Percentiles rank a stretch among this genome's conserved stretches.
phyloP scores from a whole-genome alignment of 352 stramenopile species.

The Pythium dissotocum region DNA sequence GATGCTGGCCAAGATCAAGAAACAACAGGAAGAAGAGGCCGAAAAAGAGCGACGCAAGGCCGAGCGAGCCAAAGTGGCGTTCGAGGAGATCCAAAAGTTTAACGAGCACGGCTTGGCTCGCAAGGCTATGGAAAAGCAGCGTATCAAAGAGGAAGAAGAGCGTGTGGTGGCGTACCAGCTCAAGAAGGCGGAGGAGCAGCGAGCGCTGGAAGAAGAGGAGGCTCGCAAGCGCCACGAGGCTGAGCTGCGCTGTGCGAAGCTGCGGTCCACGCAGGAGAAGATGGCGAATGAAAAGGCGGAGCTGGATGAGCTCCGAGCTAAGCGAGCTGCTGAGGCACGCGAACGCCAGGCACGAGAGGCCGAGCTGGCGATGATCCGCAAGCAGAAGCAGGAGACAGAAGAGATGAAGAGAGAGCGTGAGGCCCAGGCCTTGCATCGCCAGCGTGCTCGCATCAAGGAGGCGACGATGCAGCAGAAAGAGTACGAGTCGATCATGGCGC shows the following conservation, averaged over 20 bases:
- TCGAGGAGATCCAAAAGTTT: constrained; percentile 75
- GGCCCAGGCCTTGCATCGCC: constrained; percentile 66
- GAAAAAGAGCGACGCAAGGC: constrained; percentile 72
- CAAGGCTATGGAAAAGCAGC: constrained; percentile 63
- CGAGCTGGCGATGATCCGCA: constrained; percentile 78
- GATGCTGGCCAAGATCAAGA: constrained; percentile 87
- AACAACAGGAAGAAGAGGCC: constrained; percentile 65
- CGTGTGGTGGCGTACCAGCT: constrained; percentile 65
- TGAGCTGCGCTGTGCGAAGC: constrained; percentile 71
- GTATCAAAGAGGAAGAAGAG: constrained; percentile 82
- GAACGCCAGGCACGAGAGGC: constrained; percentile 87
- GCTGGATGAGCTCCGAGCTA: constrained; percentile 91
- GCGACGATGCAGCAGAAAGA: constrained; percentile 84
- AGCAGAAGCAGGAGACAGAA: constrained; percentile 87
- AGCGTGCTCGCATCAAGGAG: constrained; percentile 72
- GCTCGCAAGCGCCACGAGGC: constrained; percentile 62
- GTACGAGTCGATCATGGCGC: constrained; percentile 87
- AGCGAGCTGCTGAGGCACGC: constrained; percentile 85
- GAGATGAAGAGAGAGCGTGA: constrained; percentile 68
- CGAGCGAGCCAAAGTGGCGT: constrained; percentile 50
- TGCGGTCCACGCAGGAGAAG: constrained; percentile 85
- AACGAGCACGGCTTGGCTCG: constrained; percentile 55
- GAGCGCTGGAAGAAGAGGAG: constrained; percentile 67
- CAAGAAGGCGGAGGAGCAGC: constrained; percentile 73
- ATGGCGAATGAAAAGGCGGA: constrained; percentile 87